Conservation (phyloP, 805 yeast genomes). For the Priceomyces castillae region DNA sequence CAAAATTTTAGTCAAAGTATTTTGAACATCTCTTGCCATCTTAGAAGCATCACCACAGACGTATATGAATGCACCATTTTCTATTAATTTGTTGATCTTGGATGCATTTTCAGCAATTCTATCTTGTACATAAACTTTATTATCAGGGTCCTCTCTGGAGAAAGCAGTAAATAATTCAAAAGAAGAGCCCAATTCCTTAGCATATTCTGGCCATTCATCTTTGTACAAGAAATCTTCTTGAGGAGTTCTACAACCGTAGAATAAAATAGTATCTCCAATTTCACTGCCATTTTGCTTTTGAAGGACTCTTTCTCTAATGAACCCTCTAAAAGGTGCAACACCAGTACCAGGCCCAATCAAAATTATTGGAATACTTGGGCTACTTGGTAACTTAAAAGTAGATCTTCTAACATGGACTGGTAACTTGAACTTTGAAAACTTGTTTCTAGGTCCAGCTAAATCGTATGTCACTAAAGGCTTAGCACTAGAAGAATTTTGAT, state of each 20-base stretch:
- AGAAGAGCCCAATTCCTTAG: constrained; percentile 54
- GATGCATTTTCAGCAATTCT: constrained; percentile 53
- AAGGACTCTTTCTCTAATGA: constrained; percentile 81
- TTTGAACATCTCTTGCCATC: constrained; percentile 94
- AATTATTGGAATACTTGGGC: constrained; percentile 78
- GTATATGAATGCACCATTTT: constrained; percentile 79
- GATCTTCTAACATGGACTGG: constrained; percentile 95
- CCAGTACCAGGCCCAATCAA: constrained; percentile 99
- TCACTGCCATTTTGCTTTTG: constrained; percentile 31
- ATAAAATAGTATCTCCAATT: constrained; percentile 72
- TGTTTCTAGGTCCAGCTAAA: constrained; percentile 78
- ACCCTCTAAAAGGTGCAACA: constrained; percentile 97
- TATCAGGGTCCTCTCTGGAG: constrained; percentile 62
- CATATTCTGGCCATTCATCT: constrained; percentile 84
- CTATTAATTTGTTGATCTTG: constrained; percentile 53
- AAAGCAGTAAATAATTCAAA: constrained; percentile 82
- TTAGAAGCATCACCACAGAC: constrained; percentile 96
- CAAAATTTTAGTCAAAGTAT: constrained; percentile 61
- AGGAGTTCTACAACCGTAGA: constrained; percentile 84
- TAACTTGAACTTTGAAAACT: constrained; percentile 52
- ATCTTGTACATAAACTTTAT: constrained; percentile 83
- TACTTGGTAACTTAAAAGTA: constrained; percentile 87
- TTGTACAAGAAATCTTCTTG: constrained; percentile 79
- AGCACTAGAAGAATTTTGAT: constrained; percentile 43
- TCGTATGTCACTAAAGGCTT: constrained; percentile 59